Evolutionary conservation across 331 rosid species (phyloP), one percentile per base, ranked within the genome.

Genomic region (Rosa hybrid): DNA sequence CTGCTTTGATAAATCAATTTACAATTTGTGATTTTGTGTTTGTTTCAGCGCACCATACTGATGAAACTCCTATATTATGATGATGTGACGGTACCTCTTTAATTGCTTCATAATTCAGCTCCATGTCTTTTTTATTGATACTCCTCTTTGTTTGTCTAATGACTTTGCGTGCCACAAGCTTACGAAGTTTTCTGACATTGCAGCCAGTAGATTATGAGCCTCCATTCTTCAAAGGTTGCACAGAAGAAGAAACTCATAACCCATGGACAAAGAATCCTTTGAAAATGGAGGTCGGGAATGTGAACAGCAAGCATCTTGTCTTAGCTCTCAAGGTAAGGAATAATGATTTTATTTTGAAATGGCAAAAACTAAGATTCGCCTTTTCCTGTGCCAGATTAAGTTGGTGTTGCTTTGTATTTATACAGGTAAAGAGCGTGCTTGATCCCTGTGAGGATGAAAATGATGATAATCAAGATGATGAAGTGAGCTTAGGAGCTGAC

Each of bases 261-360:
- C 83, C 90, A 51, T 93, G 99, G 98, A 80, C 81, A 42, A 91
- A 93, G 89, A 90, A 78, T 83, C 99, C 98, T 60, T 76, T 90
- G 85, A 91, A 88, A 86, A 91, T 93, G 98, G 94, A 96, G 88
- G 94, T 93, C 49, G 99, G 98, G 78, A 92, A 90, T 77, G 97
- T 96, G 46, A 96, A 96, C 88, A 96, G 97, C 92, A 96, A 96
- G 91, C 97, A 91, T 86, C 92, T 93, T 80, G 97, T 93, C 30
- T 81, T 96, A 23, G 90, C 92, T 86, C 97, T 93, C 74, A 92
- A 93, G 97, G 99, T 93, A 86, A 83, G 78, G 74, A 80, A 84
- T 53, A 44, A n/a, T 5, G 48, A 21, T 9, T 39, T 20, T 77
- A 64, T 16, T 49, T 73, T 42, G 64, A 14, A 77, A 7, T 39